Conservation (phyloP, 257 asterid species). For the Solanum arcanum region DNA sequence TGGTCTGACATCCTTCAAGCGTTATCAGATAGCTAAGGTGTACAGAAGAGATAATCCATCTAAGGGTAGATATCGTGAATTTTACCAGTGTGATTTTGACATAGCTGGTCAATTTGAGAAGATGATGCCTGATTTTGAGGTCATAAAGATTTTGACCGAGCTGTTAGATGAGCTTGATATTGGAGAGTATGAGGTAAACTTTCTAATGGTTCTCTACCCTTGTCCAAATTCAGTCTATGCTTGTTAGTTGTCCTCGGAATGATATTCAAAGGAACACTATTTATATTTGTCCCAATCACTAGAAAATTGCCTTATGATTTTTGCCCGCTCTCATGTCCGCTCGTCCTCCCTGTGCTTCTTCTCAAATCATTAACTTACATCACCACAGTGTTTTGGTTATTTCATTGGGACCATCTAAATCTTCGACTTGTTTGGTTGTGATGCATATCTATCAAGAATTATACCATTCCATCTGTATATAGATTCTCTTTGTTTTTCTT, state of each 20-base stretch:
- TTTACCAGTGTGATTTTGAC: conserved; percentile 94
- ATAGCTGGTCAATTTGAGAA: conserved; percentile 87
- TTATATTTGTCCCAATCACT: background rate
- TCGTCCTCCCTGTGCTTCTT: background rate
- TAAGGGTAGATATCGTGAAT: conserved; percentile 93
- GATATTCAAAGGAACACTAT: background rate
- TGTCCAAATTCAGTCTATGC: background rate
- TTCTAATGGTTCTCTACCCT: background rate
- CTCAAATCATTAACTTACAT: background rate
- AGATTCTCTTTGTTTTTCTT: background rate
- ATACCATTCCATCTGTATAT: background rate
- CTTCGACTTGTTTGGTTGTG: background rate
- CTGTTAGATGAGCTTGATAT: conserved; percentile 78
- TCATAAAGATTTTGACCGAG: conserved; percentile 71
- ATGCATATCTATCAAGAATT: background rate
- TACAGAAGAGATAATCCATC: conserved; percentile 96
- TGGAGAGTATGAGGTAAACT: conserved; percentile 80
- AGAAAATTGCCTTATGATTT: background rate
- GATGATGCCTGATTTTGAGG: conserved; percentile 98
- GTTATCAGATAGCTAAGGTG: conserved; percentile 96
- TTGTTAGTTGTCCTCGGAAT: background rate
- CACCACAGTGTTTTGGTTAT: background rate
- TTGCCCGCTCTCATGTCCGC: background rate
- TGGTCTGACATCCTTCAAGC: conserved; percentile 77
- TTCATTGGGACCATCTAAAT: background rate